Evolutionary conservation across 2,329 filamentous ascomycete genomes (phyloP).

Genomic region (Xylaria sp.): DNA sequence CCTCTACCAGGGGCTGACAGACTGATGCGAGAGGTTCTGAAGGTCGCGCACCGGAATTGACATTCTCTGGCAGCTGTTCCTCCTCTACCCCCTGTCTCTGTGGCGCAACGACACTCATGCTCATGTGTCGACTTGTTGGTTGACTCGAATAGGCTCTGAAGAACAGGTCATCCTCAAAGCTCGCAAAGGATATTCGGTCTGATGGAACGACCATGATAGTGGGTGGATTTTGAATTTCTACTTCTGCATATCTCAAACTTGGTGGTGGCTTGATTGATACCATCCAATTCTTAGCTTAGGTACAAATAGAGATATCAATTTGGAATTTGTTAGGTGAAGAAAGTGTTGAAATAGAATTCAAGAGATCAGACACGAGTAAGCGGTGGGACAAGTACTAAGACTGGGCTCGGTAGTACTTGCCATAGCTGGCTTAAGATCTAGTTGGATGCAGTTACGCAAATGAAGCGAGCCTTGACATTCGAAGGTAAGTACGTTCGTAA

Average conservation of each 20-base stretch:
- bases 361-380: not conserved
- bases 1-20: conserved; percentile 12
- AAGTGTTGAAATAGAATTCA: not conserved
- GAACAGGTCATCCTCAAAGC: conserved; percentile 44
- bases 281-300: conserved; percentile 26
- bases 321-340: conserved; percentile 28
- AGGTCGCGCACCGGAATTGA: conserved; percentile 12
- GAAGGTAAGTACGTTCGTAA: not conserved
- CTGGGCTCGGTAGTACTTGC: conserved; percentile 2
- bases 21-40: conserved; percentile 37
- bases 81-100: conserved; percentile 12
- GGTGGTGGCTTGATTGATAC: conserved; percentile 1
- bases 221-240: not conserved
- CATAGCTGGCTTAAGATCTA: not conserved
- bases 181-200: conserved; percentile 28
- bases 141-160: conserved; percentile 45
- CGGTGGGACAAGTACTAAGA: not conserved
- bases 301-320: conserved; percentile 35
- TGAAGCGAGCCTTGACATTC: not conserved
- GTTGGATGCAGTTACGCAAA: not conserved
- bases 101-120: conserved; percentile 37
- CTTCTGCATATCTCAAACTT: conserved; percentile 23
- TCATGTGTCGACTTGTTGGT: conserved; percentile 41
- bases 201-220: conserved; percentile 27
- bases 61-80: conserved; percentile 27